A percentile compares a stretch with the other conserved stretches of the same genome.
Conservation (phyloP, 129 eudicot genomes). For the Helichrysum umbraculigerum region DNA sequence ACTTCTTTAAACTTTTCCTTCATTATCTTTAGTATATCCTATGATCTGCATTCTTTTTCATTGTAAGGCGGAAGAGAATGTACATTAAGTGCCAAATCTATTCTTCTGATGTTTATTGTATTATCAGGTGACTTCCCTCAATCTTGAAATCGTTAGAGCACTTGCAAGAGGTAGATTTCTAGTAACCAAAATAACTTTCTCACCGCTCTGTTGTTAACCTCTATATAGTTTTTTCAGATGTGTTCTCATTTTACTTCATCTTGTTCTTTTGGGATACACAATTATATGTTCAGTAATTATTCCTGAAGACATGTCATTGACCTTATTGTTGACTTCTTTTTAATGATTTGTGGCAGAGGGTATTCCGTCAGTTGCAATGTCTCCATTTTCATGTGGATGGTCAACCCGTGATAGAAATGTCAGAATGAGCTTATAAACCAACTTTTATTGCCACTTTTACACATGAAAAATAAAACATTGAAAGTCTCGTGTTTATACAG, state of each 20-base stretch:
- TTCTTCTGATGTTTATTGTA: slow-evolving; percentile 6
- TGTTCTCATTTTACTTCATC: not conserved
- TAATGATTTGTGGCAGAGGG: slow-evolving; percentile 62
- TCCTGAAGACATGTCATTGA: not conserved
- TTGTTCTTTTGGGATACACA: too few relatives aligned
- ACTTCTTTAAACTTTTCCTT: slow-evolving; percentile 1
- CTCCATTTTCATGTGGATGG: slow-evolving; percentile 99
- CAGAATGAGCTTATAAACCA: slow-evolving; percentile 31
- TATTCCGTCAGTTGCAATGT: slow-evolving; percentile 87
- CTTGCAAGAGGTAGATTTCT: slow-evolving; percentile 82
- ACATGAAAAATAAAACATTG: not conserved
- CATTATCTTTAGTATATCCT: not conserved
- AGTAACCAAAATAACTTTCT: slow-evolving; percentile 4
- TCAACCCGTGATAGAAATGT: slow-evolving; percentile 83
- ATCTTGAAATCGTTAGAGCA: slow-evolving; percentile 93
- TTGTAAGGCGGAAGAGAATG: not conserved
- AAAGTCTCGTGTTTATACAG: slow-evolving; percentile 41
- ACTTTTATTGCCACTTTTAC: slow-evolving; percentile 9
- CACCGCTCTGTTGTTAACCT: not conserved
- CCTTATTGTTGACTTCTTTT: slow-evolving; percentile 1
- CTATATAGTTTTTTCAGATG: not conserved
- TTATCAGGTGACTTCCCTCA: slow-evolving; percentile 85
- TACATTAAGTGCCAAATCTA: not conserved
- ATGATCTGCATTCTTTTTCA: not conserved
- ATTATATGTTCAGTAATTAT: too few relatives aligned